Base-by-base conservation (phyloP, 1,139 yeast genomes). In the Debaryomyces singareniensis region DNA sequence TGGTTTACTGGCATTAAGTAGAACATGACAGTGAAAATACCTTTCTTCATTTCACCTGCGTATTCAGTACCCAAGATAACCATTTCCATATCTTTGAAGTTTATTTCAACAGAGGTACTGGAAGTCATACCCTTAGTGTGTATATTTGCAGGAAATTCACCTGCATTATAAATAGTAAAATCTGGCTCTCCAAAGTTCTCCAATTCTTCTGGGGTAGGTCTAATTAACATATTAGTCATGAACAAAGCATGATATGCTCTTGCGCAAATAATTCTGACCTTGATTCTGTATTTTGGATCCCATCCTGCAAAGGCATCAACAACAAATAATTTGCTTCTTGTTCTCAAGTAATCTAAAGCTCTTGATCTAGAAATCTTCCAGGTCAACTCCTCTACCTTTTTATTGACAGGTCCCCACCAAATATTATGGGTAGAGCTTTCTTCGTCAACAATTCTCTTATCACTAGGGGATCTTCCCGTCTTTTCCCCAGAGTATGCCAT, bases 321-420 rank as follows among this genome's bases (percentile, higher is more conserved):
- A 41, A 91, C 93, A 61, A 84, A 91, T 53, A 91, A 79, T 61
- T 87, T 84, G 54, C 84, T 91, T 66, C 96, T 82, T 38, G 97
- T 91, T 73, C 95, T 84, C 58, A 91, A 76, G 70, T 87, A 91
- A 62, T 91, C 98, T 49, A 89, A 76, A 35, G 98, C 97, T 67
- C 98, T 84, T 47, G 93, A 93, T 60, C 95, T 82, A 58, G 93
- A 85, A 50, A 91, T 89, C 52, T 79, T 77, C 97, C 97, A 91
- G 27, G 96, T 87, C 56, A 81, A 78, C 63, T 86, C 96, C 41
- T 86, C 82, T 50, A 91, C 91, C 65, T 89, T 85, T 65, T 84
- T 86, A 71, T 91, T 91, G 49, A 91, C 98, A 6, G 97, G 97
- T 18, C 98, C 98, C 98, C 98, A 91, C 97, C 98, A 91, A 48